Conservation (phyloP, 352 stramenopile genomes). For the Globisporangium lucens region DNA sequence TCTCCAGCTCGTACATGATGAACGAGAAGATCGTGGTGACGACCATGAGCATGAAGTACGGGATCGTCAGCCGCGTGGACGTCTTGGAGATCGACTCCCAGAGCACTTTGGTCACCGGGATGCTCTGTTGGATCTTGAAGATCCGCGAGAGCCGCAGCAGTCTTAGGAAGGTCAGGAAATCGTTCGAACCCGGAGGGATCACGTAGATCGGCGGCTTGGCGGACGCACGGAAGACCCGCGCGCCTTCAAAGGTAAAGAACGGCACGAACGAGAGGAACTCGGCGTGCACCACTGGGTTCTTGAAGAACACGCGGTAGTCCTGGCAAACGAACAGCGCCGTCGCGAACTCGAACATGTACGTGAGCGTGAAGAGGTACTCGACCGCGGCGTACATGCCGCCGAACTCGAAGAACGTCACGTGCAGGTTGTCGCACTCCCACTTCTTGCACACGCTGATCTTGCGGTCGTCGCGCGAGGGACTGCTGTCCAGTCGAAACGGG, state of each 20-base stretch:
- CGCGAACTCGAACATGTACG: constrained; percentile 57
- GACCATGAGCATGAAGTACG: constrained; percentile 79
- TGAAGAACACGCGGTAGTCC: constrained; percentile 45
- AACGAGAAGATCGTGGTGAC: constrained; percentile 74
- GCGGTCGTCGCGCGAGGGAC: constrained; percentile 34
- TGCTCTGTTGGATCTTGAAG: constrained; percentile 79
- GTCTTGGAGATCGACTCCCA: constrained; percentile 84
- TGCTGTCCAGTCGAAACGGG: constrained; percentile 47
- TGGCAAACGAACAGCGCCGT: constrained; percentile 37
- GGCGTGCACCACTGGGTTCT: constrained; percentile 62
- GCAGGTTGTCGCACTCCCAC: constrained; percentile 71
- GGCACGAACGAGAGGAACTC: constrained; percentile 69
- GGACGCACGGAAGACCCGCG: constrained; percentile 23
- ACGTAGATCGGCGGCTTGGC: constrained; percentile 51
- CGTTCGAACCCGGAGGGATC: constrained; percentile 58
- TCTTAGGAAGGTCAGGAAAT: constrained; percentile 57
- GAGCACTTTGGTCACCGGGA: constrained; percentile 71
- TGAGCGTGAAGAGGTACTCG: constrained; percentile 71
- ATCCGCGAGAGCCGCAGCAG: constrained; percentile 62
- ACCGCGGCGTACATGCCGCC: constrained; percentile 42
- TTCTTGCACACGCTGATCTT: constrained; percentile 62
- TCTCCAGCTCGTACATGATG: constrained; percentile 79
- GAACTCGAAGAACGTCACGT: constrained; percentile 74
- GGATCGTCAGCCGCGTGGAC: constrained; percentile 65
- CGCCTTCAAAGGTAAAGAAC: constrained; percentile 59